Evolutionary conservation across 352 stramenopile genomes (phyloP).

Genomic region (Pythium monospermum): DNA sequence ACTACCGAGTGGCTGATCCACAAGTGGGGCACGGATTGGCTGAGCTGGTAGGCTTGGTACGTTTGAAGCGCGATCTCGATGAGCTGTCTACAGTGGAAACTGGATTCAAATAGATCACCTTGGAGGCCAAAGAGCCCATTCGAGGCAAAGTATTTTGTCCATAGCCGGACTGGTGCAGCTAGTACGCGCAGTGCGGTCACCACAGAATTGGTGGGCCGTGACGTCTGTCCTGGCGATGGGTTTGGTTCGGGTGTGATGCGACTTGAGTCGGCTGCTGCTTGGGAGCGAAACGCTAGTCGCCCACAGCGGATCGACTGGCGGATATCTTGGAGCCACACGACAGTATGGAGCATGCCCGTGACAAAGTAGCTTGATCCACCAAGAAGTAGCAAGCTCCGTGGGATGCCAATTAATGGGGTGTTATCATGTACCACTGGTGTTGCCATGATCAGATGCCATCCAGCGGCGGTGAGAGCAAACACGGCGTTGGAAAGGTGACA

Average conservation of each 20-base stretch:
- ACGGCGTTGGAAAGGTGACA: neutral
- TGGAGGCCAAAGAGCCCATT: neutral
- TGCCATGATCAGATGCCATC: neutral
- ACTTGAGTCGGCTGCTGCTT: neutral
- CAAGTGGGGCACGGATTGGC: neutral
- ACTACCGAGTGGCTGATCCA: slow-evolving; percentile 7
- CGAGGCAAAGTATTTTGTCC: neutral
- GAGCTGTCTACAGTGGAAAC: slow-evolving; percentile 3
- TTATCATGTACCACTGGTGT: neutral
- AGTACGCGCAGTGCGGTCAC: no score
- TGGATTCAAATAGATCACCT: neutral
- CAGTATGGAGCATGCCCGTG: neutral
- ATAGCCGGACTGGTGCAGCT: neutral
- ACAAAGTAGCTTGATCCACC: slow-evolving; percentile 4
- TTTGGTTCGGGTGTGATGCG: neutral
- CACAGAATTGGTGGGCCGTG: no score
- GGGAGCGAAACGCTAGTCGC: neutral
- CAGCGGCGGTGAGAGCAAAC: neutral
- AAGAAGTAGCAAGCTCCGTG: neutral
- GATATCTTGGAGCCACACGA: neutral
- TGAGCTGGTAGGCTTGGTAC: slow-evolving; percentile 5
- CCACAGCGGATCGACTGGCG: neutral
- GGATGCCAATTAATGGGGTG: neutral
- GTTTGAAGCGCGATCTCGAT: slow-evolving; percentile 6
- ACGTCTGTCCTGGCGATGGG: neutral